Percentiles rank a stretch among this genome's conserved stretches.
Evolutionary conservation across 768 basidiomycete species (phyloP).

Genomic region (Macrolepiota dolichaula): DNA sequence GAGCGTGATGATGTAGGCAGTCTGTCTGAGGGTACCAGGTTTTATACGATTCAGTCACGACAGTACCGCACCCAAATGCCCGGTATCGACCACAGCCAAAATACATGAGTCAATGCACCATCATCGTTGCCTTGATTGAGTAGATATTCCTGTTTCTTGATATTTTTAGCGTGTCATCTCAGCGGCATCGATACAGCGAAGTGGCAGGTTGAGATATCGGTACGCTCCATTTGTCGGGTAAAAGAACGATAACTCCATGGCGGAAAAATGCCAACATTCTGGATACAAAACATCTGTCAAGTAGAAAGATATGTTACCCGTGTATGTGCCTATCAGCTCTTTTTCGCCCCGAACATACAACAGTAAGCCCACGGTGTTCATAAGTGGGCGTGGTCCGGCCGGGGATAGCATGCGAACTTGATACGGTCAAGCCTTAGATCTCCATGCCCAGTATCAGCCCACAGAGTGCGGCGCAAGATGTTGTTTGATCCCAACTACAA

Average conservation of each 20-base stretch:
- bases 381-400: neutral
- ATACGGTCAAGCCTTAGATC: neutral
- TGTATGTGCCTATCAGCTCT: neutral
- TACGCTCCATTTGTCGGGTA: neutral
- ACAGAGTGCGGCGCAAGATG: too few relatives aligned
- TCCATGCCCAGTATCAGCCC: neutral
- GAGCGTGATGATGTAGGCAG: neutral
- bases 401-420: neutral
- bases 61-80: neutral
- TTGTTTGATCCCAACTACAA: too few relatives aligned
- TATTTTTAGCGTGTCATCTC: neutral
- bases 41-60: neutral
- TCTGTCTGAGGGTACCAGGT: neutral
- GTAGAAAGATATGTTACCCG: neutral
- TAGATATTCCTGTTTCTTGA: neutral
- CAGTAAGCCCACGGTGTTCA: neutral
- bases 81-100: neutral
- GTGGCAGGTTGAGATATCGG: neutral
- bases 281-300: neutral
- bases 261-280: neutral
- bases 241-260: conserved; percentile 4
- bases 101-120: neutral
- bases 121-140: neutral
- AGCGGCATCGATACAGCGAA: neutral
- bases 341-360: neutral